phyloP scores from a whole-genome alignment of 2,329 filamentous ascomycete genomes.

The Cercospora nicotianae region DNA sequence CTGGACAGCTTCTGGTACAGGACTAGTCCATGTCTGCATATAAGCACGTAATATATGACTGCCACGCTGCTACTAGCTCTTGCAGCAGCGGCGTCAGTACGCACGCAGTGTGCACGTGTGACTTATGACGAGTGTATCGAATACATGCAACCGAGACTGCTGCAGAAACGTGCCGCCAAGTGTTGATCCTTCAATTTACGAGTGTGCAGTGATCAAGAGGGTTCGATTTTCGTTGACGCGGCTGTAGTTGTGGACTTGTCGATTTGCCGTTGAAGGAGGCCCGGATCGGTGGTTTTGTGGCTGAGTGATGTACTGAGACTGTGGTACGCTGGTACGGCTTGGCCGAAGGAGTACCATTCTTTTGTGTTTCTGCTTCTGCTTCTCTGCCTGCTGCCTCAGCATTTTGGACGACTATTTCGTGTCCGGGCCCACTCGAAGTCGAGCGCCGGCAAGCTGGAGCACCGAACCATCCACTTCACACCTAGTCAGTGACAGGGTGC shows the following conservation, averaged over 20 bases:
- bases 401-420: background rate
- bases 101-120: background rate
- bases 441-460: background rate
- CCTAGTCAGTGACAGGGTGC: background rate
- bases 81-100: background rate
- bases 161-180: background rate
- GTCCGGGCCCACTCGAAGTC: background rate
- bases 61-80: background rate
- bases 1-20: background rate
- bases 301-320: background rate
- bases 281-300: background rate
- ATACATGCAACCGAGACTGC: background rate
- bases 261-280: background rate
- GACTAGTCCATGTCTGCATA: background rate
- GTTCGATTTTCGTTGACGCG: background rate
- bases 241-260: background rate
- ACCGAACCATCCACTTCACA: background rate
- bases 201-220: background rate
- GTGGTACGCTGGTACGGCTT: background rate
- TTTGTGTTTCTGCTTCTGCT: background rate
- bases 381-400: background rate
- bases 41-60: background rate
- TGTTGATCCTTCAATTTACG: too few species aligned
- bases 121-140: background rate
- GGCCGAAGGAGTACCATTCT: background rate